A percentile compares a stretch with the other conserved stretches of the same genome.
These are phyloP conservation scores for Pulveroboletus sp. DNA, from an alignment of 768 basidiomycete species.

Conservation along the genomic window DNA sequence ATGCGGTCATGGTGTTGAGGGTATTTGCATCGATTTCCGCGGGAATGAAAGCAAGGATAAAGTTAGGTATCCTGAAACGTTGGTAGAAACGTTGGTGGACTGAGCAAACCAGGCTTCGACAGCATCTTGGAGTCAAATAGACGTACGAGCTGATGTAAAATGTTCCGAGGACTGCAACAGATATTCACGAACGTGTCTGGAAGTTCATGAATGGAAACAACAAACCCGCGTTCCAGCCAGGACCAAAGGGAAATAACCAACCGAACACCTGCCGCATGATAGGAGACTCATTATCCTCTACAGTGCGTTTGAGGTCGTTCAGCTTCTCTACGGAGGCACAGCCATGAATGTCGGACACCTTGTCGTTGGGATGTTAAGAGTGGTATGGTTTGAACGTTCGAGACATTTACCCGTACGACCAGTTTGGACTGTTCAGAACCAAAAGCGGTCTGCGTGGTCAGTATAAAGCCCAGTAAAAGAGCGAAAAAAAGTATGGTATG, in stretches of 20 bases:
- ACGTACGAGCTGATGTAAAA: constrained; percentile 96
- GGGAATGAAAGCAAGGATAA: constrained; percentile 92
- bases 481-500: constrained; percentile 34
- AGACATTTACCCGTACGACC: constrained; percentile 30
- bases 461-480: constrained; percentile 41
- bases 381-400: neutral
- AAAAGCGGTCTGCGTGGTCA: constrained; percentile 17
- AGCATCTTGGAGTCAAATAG: constrained; percentile 8
- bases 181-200: constrained; percentile 22
- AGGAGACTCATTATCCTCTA: constrained; percentile 67
- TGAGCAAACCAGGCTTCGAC: constrained; percentile 19
- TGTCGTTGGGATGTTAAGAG: constrained; percentile 10
- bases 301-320: constrained; percentile 53
- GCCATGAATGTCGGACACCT: constrained; percentile 45
- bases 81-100: constrained; percentile 21
- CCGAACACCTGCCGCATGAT: constrained; percentile 78
- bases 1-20: constrained; percentile 92
- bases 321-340: constrained; percentile 45
- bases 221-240: constrained; percentile 78
- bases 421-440: constrained; percentile 21
- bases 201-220: constrained; percentile 4
- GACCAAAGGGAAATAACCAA: constrained; percentile 86
- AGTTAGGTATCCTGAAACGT: constrained; percentile 77
- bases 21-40: constrained; percentile 82
- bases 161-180: constrained; percentile 67